A percentile compares a stretch with the other conserved stretches of the same genome.
Conservation (phyloP, 345 rosid species). For the Brassica juncea region DNA sequence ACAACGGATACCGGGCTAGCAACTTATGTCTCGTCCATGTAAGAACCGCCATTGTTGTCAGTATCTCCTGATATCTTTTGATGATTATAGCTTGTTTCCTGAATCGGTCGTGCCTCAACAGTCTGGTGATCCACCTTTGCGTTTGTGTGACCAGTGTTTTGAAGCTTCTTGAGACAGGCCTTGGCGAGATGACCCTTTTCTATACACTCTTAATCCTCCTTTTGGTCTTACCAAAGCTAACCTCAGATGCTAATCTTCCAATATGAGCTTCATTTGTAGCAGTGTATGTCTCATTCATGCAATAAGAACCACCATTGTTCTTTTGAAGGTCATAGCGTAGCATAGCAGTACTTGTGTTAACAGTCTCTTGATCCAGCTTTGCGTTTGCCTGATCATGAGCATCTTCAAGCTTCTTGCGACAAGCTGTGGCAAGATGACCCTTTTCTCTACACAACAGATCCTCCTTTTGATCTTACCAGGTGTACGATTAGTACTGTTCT, state of each 20-base stretch:
- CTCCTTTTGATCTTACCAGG: slow-evolving; percentile 68
- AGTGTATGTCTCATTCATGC: slow-evolving; percentile 26
- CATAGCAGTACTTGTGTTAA: slow-evolving; percentile 63
- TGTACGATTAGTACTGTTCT: slow-evolving; percentile 39
- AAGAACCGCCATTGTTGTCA: no score
- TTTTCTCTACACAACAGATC: slow-evolving; percentile 77
- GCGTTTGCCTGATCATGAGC: slow-evolving; percentile 29
- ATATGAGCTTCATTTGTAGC: slow-evolving; percentile 26
- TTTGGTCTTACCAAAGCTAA: slow-evolving; percentile 62
- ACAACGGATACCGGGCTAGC: no score
- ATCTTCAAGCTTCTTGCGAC: slow-evolving; percentile 54
- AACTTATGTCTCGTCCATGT: no score
- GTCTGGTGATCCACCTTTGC: slow-evolving; percentile 59
- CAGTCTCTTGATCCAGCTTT: slow-evolving; percentile 57
- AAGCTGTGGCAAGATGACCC: slow-evolving; percentile 74
- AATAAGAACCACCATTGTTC: slow-evolving; percentile 36
- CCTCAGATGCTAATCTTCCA: slow-evolving; percentile 4
- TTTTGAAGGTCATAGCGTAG: slow-evolving; percentile 64
- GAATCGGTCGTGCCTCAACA: background rate
- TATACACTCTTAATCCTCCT: slow-evolving; percentile 74
- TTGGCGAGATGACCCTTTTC: slow-evolving; percentile 78
- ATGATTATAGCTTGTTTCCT: no score
- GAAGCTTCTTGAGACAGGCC: slow-evolving; percentile 62
- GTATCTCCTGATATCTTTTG: no score
- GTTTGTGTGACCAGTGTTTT: slow-evolving; percentile 32